A percentile compares a stretch with the other conserved stretches of the same genome.
These are phyloP conservation scores for Themeda triandra DNA, from an alignment of 176 grass and related monocot species.

Conservation along the genomic window DNA sequence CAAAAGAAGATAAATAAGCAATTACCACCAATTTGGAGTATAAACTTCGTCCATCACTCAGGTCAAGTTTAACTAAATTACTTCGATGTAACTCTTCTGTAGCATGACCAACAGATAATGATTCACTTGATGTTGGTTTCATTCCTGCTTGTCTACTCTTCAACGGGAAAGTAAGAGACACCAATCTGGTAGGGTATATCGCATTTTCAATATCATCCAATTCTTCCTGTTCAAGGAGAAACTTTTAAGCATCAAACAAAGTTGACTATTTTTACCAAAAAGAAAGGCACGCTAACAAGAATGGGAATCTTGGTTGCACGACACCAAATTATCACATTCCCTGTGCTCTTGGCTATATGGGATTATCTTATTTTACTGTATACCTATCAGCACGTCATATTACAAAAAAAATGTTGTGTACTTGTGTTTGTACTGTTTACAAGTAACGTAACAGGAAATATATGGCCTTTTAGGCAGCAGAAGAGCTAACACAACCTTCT, in stretches of 20 bases:
- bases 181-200: constrained; percentile 67
- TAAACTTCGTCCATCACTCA: constrained; percentile 68
- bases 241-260: constrained; percentile 21
- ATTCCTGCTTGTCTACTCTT: constrained; percentile 29
- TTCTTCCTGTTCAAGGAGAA: constrained; percentile 36
- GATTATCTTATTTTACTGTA: background rate
- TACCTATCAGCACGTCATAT: background rate
- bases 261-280: background rate
- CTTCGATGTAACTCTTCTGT: constrained; percentile 34
- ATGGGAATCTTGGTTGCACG: background rate
- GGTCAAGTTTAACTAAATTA: constrained; percentile 71
- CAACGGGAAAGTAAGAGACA: constrained; percentile 54
- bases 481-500: background rate
- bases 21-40: constrained; percentile 95
- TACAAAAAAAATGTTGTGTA: background rate
- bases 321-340: background rate
- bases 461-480: background rate
- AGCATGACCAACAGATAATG: background rate
- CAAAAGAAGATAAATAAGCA: constrained; percentile 13
- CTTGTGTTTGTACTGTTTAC: background rate
- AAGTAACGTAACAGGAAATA: background rate
- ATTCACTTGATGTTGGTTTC: constrained; percentile 27
- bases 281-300: background rate
- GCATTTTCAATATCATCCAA: constrained; percentile 53
- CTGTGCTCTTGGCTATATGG: background rate